These are phyloP conservation scores for Colletotrichum sp. DNA, from an alignment of 2,329 filamentous ascomycete species.

Conservation along the genomic window DNA sequence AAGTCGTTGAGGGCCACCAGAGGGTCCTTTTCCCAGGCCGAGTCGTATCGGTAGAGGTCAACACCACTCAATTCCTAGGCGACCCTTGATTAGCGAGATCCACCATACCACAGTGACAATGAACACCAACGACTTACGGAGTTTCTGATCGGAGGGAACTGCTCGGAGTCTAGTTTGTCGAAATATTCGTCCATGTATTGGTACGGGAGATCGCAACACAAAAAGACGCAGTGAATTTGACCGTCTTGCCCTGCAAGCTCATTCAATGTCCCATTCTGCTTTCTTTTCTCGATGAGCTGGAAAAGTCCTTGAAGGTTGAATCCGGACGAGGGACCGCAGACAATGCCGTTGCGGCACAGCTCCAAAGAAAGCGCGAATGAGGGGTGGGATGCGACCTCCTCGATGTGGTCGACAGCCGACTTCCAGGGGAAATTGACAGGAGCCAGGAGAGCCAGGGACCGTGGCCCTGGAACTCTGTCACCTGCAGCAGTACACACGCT, in stretches of 20 bases:
- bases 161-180: slow-evolving; percentile 51
- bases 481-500: slow-evolving; percentile 61
- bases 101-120: background rate
- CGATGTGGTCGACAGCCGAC: slow-evolving; percentile 57
- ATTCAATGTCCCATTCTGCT: slow-evolving; percentile 45
- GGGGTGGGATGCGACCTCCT: slow-evolving; percentile 59
- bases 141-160: slow-evolving; percentile 55
- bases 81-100: slow-evolving; percentile 21
- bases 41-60: slow-evolving; percentile 60
- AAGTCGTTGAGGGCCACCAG: slow-evolving; percentile 36
- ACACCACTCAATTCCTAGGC: slow-evolving; percentile 49
- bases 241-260: slow-evolving; percentile 50
- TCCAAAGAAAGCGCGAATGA: slow-evolving; percentile 59
- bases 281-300: slow-evolving; percentile 54
- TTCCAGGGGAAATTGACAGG: slow-evolving; percentile 65
- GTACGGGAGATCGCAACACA: slow-evolving; percentile 69
- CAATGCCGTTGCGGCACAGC: slow-evolving; percentile 60
- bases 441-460: slow-evolving; percentile 52
- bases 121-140: slow-evolving; percentile 30
- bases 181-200: slow-evolving; percentile 68
- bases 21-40: slow-evolving; percentile 55
- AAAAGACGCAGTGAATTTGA: slow-evolving; percentile 58
- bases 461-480: slow-evolving; percentile 63
- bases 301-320: slow-evolving; percentile 60
- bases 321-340: slow-evolving; percentile 66